These are phyloP conservation scores for Daldinia vernicosa DNA, from an alignment of 495 filamentous ascomycete species.

Conservation along the genomic window DNA sequence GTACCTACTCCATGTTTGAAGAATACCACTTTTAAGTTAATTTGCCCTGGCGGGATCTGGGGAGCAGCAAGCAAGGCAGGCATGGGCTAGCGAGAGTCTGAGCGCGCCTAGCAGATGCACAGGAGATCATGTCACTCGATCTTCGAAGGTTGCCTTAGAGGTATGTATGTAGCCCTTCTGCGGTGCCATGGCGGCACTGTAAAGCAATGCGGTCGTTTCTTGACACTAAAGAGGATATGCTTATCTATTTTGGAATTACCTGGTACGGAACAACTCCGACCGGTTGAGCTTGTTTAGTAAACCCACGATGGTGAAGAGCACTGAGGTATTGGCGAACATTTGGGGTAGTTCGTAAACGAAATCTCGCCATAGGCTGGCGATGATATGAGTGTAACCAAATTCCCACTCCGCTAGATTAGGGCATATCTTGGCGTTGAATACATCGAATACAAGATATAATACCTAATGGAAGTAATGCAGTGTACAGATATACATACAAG, in stretches of 20 bases:
- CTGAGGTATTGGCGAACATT: slow-evolving; percentile 6
- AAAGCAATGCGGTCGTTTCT: background rate
- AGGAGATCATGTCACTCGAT: slow-evolving; percentile 39
- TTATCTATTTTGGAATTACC: background rate
- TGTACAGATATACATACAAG: slow-evolving; percentile 3
- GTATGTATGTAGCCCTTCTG: slow-evolving; percentile 8
- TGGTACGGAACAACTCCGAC: slow-evolving; percentile 34
- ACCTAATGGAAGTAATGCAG: slow-evolving; percentile 1
- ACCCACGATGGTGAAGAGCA: slow-evolving; percentile 28
- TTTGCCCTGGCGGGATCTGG: slow-evolving; percentile 33
- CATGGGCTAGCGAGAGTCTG: slow-evolving; percentile 30
- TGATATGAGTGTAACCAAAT: slow-evolving; percentile 28
- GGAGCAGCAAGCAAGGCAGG: slow-evolving; percentile 25
- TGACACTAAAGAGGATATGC: background rate
- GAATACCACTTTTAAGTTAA: slow-evolving; percentile 14
- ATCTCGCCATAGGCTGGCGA: slow-evolving; percentile 21
- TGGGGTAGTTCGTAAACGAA: slow-evolving; percentile 18
- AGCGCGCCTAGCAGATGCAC: slow-evolving; percentile 27
- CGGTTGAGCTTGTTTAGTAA: slow-evolving; percentile 34
- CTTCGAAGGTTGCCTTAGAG: slow-evolving; percentile 11
- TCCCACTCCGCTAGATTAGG: slow-evolving; percentile 24
- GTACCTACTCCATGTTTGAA: slow-evolving; percentile 18
- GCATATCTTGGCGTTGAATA: slow-evolving; percentile 26
- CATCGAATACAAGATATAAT: slow-evolving; percentile 21
- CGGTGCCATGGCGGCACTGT: slow-evolving; percentile 6